A percentile compares a stretch with the other conserved stretches of the same genome.
These are phyloP conservation scores for Malus orientalis DNA, from an alignment of 306 rosid species.

Conservation along the genomic window DNA sequence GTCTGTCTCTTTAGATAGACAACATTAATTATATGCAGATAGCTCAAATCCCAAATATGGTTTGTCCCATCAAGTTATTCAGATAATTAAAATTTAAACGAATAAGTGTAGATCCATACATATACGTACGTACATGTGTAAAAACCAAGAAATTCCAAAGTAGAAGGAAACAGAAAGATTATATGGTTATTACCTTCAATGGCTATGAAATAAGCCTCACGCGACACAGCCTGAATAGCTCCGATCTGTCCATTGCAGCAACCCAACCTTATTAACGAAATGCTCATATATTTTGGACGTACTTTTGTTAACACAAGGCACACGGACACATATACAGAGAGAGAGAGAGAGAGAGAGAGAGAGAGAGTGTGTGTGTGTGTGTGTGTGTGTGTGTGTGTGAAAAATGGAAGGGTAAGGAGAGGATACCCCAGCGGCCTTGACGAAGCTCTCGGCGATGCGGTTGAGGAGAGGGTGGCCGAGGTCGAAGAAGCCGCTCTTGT, in stretches of 20 bases:
- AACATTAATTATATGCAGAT: background rate
- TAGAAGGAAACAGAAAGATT: background rate
- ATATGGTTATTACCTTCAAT: slow-evolving; percentile 34
- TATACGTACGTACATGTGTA: background rate
- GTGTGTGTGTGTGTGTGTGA: background rate
- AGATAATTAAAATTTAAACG: background rate
- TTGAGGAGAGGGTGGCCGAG: slow-evolving; percentile 94
- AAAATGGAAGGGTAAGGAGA: background rate
- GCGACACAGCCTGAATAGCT: slow-evolving; percentile 72
- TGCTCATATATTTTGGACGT: background rate
- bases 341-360: background rate
- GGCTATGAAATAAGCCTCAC: slow-evolving; percentile 72
- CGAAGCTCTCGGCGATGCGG: slow-evolving; percentile 67
- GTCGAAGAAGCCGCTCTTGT: slow-evolving; percentile 47
- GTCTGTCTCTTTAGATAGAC: background rate
- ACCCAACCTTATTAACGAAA: background rate
- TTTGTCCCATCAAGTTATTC: background rate
- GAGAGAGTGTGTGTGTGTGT: background rate
- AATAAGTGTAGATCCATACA: background rate
- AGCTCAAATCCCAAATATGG: background rate
- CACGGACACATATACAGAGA: background rate
- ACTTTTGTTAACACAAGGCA: background rate
- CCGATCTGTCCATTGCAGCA: slow-evolving; percentile 50
- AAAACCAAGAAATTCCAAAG: background rate
- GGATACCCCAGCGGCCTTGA: slow-evolving; percentile 72